Base-by-base conservation (phyloP, 768 basidiomycete species). In the Podaxis sp. region DNA sequence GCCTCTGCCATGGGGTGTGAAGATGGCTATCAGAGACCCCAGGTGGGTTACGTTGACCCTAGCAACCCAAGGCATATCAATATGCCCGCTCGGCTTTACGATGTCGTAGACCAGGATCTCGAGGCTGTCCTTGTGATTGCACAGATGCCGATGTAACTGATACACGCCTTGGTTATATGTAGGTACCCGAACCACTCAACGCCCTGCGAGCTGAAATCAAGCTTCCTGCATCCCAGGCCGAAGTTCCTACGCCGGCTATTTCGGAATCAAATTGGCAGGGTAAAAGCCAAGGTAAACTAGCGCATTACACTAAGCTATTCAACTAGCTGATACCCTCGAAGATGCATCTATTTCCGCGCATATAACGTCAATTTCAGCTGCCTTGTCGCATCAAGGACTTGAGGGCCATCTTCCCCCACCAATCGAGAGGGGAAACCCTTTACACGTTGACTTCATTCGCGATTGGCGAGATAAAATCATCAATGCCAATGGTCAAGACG, bases 241-340 rank as follows among this genome's bases (percentile, higher is more conserved):
- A 70, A 38, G 68, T 70, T 40, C 55, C 61, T 56, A 67, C 64
- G 48, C 70, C 70, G 63, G 68, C 66, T 59, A 67, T 66, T 32
- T 80, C 79, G 28, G 79, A 78, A 63, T 78, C 78, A 28, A 75
- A 76, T 64, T 80, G 78, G 78, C 69, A 71, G 35, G 77, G 77
- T 3, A 77, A 78, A 68, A 75, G 70, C 54, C 67, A 72, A 54
- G 77, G 78, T 78, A 61, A 52, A 61, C 63, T 50, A 36, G 35
- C 57, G 38, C 21, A 50, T 50, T 51, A 28, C 55, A 28, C 32
- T 50, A 35, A 23, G 7, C 18, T 27, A 27, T 54, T 66, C 50
- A 60, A 28, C 37, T 27, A 18, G 35, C 32, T 60, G 4, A 60
- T 21, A 13, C 9, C 5, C 4, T 37, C 5, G 1, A 55, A 61